Evolutionary conservation across 768 basidiomycete genomes (phyloP).

Genomic region (Leucocoprinus sp.): DNA sequence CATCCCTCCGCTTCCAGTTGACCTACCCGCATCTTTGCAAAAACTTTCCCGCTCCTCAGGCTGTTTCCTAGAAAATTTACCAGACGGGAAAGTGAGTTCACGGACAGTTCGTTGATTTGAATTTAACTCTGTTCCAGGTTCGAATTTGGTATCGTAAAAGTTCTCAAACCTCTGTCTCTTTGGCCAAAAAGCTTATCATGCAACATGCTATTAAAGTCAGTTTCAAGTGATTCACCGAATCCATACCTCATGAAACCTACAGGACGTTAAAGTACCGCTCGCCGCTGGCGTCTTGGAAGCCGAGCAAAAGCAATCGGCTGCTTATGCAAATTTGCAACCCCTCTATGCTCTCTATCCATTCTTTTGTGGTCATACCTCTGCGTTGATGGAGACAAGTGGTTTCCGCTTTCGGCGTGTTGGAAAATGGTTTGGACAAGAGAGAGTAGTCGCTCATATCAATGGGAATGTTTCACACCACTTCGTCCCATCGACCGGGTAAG

Average conservation of each 20-base stretch:
- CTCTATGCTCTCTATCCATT: constrained; percentile 67
- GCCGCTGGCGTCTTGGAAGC: neutral
- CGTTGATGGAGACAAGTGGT: constrained; percentile 41
- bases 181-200: constrained; percentile 45
- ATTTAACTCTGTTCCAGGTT: constrained; percentile 30
- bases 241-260: neutral
- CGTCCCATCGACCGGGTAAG: neutral
- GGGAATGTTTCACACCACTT: neutral
- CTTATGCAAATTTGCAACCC: constrained; percentile 18
- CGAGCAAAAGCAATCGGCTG: neutral
- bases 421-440: constrained; percentile 39
- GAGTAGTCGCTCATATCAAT: constrained; percentile 2
- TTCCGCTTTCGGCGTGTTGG: constrained; percentile 59
- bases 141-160: constrained; percentile 42
- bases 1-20: constrained; percentile 34
- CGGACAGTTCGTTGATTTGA: neutral
- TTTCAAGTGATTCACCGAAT: neutral
- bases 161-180: constrained; percentile 26
- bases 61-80: constrained; percentile 51
- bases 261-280: constrained; percentile 5
- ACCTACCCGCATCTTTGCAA: constrained; percentile 39
- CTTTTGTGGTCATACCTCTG: constrained; percentile 29
- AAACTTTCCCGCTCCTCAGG: constrained; percentile 64
- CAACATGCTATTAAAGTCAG: constrained; percentile 48
- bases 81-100: constrained; percentile 35